phyloP scores from a whole-genome alignment of 805 yeast genomes.

The Yamadazyma laniorum region DNA sequence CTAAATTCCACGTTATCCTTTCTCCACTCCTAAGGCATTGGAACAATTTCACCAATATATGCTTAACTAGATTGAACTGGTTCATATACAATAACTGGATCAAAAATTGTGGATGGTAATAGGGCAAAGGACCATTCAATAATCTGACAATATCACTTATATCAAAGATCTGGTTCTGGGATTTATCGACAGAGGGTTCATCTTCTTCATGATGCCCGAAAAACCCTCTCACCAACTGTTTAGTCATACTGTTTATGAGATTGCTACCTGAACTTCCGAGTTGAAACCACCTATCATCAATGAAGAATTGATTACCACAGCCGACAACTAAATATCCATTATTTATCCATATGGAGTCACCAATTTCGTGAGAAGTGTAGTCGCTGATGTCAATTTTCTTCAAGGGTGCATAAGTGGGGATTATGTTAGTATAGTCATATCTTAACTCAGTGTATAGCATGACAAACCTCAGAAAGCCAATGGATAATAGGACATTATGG shows the following conservation, averaged over 20 bases:
- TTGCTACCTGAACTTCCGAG: slow-evolving; percentile 24
- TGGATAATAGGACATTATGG: slow-evolving; percentile 62
- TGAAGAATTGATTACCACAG: slow-evolving; percentile 83
- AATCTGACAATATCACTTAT: slow-evolving; percentile 72
- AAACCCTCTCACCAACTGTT: slow-evolving; percentile 36
- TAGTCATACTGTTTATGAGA: slow-evolving; percentile 53
- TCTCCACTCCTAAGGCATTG: slow-evolving; percentile 44
- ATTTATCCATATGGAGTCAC: slow-evolving; percentile 85
- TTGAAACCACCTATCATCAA: slow-evolving; percentile 63
- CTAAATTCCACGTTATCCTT: slow-evolving; percentile 33
- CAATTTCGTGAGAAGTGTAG: slow-evolving; percentile 77
- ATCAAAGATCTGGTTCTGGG: slow-evolving; percentile 23
- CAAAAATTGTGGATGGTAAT: slow-evolving; percentile 86
- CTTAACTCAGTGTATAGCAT: slow-evolving; percentile 76
- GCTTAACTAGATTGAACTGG: slow-evolving; percentile 52
- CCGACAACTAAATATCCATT: slow-evolving; percentile 81
- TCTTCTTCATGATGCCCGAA: slow-evolving; percentile 10
- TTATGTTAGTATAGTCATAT: slow-evolving; percentile 80
- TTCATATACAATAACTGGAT: slow-evolving; percentile 71
- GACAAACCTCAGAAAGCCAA: slow-evolving; percentile 68
- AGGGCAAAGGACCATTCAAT: slow-evolving; percentile 84
- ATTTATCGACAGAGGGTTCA: slow-evolving; percentile 1
- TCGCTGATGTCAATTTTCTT: slow-evolving; percentile 67
- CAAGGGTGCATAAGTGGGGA: slow-evolving; percentile 75
- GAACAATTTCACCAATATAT: slow-evolving; percentile 54